A percentile compares a stretch with the other conserved stretches of the same genome.
These are phyloP conservation scores for Ilex asprella DNA, from an alignment of 257 asterid species.

Conservation along the genomic window DNA sequence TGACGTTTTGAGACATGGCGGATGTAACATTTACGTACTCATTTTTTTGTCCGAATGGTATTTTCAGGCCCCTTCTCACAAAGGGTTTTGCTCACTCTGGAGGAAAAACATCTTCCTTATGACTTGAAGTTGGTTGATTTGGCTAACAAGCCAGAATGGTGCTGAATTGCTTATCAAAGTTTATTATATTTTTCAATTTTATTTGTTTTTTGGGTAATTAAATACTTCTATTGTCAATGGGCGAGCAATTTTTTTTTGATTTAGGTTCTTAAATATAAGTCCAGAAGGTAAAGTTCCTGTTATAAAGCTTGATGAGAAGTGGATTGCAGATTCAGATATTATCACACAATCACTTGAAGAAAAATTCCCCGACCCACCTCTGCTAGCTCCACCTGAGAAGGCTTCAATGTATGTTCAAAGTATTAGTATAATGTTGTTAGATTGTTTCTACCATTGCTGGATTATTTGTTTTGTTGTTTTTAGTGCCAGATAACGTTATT, in stretches of 20 bases:
- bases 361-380: slow-evolving; percentile 78
- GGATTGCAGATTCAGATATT: slow-evolving; percentile 94
- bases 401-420: slow-evolving; percentile 72
- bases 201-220: neutral
- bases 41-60: neutral
- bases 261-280: slow-evolving; percentile 63
- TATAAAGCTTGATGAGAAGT: slow-evolving; percentile 79
- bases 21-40: too few species aligned
- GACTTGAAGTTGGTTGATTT: slow-evolving; percentile 73
- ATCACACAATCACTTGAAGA: slow-evolving; percentile 80
- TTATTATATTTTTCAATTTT: neutral
- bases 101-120: slow-evolving; percentile 83
- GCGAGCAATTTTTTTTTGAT: neutral
- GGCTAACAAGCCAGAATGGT: slow-evolving; percentile 89
- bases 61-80: slow-evolving; percentile 86
- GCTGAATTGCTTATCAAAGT: slow-evolving; percentile 14
- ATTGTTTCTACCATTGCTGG: too few species aligned
- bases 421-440: neutral
- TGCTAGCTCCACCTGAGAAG: slow-evolving; percentile 77
- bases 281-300: slow-evolving; percentile 95
- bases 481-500: neutral
- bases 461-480: too few species aligned
- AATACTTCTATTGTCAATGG: neutral
- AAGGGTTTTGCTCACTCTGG: slow-evolving; percentile 80
- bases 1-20: too few species aligned